These are phyloP conservation scores for Psilocybe cubensis DNA, from an alignment of 768 basidiomycete genomes.

Conservation along the genomic window DNA sequence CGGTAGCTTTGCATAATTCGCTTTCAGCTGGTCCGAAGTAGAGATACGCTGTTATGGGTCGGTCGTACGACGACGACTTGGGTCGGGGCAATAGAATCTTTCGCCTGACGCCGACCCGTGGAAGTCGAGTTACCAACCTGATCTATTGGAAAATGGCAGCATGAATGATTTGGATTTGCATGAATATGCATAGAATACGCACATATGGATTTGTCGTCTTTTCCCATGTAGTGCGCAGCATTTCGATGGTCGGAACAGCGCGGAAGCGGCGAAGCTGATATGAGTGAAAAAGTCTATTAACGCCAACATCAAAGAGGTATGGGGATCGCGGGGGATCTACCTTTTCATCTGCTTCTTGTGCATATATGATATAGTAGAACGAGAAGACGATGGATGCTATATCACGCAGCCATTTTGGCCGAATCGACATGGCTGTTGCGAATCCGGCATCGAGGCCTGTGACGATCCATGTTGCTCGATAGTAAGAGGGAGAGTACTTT, in stretches of 20 bases:
- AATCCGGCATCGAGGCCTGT: constrained; percentile 98
- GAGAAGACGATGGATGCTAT: constrained; percentile 85
- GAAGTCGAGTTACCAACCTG: constrained; percentile 67
- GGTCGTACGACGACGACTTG: constrained; percentile 69
- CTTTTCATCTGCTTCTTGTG: constrained; percentile 95
- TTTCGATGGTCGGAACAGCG: constrained; percentile 94
- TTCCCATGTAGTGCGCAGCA: constrained; percentile 96
- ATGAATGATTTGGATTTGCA: constrained; percentile 2
- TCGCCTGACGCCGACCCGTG: constrained; percentile 63
- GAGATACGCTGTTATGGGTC: constrained; percentile 82
- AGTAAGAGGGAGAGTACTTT: constrained; percentile 91
- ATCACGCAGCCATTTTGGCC: constrained; percentile 90
- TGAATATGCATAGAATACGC: constrained; percentile 26
- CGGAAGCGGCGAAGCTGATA: constrained; percentile 85
- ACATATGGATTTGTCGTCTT: constrained; percentile 95
- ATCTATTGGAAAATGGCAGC: constrained; percentile 47
- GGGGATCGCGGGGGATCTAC: constrained; percentile 37
- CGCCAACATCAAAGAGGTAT: neutral
- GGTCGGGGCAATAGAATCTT: constrained; percentile 88
- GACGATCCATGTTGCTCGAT: constrained; percentile 93
- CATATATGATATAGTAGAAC: constrained; percentile 83
- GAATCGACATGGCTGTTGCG: constrained; percentile 92
- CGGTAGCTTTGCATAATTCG: constrained; percentile 67
- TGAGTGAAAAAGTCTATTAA: neutral
- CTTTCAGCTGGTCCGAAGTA: constrained; percentile 76